Conservation (phyloP, 352 stramenopile genomes). For the Globisporangium sylvaticum region DNA sequence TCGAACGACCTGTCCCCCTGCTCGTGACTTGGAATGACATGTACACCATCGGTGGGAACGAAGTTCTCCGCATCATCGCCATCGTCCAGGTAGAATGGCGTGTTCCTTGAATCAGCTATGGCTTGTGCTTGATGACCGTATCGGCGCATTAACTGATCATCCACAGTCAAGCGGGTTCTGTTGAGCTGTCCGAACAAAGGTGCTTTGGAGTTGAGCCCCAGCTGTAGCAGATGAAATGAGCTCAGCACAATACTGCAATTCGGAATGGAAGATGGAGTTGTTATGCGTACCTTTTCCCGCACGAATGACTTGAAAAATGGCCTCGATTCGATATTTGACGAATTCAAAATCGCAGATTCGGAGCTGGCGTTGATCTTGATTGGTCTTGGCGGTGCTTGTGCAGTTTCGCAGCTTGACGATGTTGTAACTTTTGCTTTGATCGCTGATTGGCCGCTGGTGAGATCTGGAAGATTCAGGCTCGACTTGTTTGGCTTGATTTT, state of each 20-base stretch:
- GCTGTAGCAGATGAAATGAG: background rate
- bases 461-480: background rate
- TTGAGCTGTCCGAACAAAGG: background rate
- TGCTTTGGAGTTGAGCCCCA: background rate
- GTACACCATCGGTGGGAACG: conserved; percentile 9
- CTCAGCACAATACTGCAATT: background rate
- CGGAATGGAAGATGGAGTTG: background rate
- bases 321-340: conserved; percentile 4
- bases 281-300: conserved; percentile 15
- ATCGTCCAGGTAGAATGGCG: conserved; percentile 2
- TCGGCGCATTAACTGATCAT: conserved; percentile 15
- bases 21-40: conserved; percentile 11
- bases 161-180: conserved; percentile 12
- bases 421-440: background rate
- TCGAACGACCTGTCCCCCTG: conserved; percentile 22
- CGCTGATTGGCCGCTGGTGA: background rate
- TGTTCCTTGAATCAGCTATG: too few species aligned
- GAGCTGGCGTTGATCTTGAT: background rate
- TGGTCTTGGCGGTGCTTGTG: background rate
- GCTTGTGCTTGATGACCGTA: background rate
- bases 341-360: background rate
- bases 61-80: background rate
- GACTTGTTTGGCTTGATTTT: background rate
- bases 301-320: conserved; percentile 20
- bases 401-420: background rate